phyloP scores from a whole-genome alignment of 129 eudicot genomes.

The Flaveria trinervia region DNA sequence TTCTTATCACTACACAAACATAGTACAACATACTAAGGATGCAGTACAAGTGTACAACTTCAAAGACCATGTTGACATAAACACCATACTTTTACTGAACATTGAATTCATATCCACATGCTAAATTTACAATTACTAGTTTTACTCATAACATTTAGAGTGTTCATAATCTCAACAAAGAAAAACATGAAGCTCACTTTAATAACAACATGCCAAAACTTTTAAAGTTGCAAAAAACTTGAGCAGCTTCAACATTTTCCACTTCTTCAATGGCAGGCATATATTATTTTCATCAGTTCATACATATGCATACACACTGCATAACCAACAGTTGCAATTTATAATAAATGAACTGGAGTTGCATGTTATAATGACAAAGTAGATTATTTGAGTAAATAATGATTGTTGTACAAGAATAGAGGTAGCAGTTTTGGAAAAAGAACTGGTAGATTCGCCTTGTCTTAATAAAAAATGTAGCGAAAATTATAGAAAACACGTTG shows the following conservation, averaged over 20 bases:
- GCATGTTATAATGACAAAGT: too few species aligned
- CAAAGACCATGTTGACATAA: constrained; percentile 17
- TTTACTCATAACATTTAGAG: constrained; percentile 9
- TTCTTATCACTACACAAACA: neutral
- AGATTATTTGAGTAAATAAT: neutral
- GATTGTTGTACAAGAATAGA: neutral
- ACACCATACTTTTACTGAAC: neutral
- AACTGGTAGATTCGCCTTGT: neutral
- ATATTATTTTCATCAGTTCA: constrained; percentile 26
- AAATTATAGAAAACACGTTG: neutral
- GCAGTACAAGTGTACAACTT: neutral
- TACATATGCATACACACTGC: constrained; percentile 19
- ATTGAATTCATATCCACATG: constrained; percentile 22
- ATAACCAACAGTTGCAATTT: neutral
- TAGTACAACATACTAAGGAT: neutral
- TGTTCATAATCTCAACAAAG: constrained; percentile 16
- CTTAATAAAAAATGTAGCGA: neutral
- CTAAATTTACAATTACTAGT: constrained; percentile 27
- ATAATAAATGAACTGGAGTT: neutral
- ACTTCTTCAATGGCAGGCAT: constrained; percentile 30
- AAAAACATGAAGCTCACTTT: constrained; percentile 11
- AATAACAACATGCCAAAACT: constrained; percentile 36
- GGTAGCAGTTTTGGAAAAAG: neutral
- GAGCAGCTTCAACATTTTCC: constrained; percentile 27
- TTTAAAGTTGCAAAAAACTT: constrained; percentile 14